These are phyloP conservation scores for Colletotrichum paranaense DNA, from an alignment of 2,329 filamentous ascomycete species.

Conservation along the genomic window DNA sequence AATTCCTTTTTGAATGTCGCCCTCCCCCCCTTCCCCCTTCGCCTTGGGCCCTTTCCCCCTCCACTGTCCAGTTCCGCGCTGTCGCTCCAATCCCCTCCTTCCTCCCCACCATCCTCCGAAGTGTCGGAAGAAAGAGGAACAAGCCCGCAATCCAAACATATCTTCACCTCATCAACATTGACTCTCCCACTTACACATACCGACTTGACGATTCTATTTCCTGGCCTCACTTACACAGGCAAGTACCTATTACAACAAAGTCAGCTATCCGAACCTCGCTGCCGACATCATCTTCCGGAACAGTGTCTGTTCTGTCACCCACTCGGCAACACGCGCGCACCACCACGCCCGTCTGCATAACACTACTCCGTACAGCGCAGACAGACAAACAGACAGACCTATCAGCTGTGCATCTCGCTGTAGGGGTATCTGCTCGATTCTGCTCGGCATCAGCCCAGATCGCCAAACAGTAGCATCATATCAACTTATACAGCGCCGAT, in stretches of 20 bases:
- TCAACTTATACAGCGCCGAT: background rate
- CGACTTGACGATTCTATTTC: too few relatives aligned
- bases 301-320: background rate
- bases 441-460: conserved; percentile 22
- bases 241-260: background rate
- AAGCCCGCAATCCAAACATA: background rate
- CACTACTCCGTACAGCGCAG: background rate
- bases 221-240: background rate
- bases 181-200: background rate
- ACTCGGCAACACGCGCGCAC: background rate
- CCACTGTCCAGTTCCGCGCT: conserved; percentile 1
- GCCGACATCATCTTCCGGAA: background rate
- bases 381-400: background rate
- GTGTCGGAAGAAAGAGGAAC: background rate
- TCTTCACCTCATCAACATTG: background rate
- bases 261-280: background rate
- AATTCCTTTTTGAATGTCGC: conserved; percentile 33
- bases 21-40: background rate
- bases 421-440: conserved; percentile 9
- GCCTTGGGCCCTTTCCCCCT: background rate
- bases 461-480: background rate
- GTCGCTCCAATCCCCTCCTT: conserved; percentile 38
- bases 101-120: background rate
- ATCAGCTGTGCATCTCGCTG: conserved; percentile 24
- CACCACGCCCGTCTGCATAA: background rate